Percentiles rank a stretch among this genome's conserved stretches.
phyloP scores from a whole-genome alignment of 306 rosid genomes.

The Quercus robur region DNA sequence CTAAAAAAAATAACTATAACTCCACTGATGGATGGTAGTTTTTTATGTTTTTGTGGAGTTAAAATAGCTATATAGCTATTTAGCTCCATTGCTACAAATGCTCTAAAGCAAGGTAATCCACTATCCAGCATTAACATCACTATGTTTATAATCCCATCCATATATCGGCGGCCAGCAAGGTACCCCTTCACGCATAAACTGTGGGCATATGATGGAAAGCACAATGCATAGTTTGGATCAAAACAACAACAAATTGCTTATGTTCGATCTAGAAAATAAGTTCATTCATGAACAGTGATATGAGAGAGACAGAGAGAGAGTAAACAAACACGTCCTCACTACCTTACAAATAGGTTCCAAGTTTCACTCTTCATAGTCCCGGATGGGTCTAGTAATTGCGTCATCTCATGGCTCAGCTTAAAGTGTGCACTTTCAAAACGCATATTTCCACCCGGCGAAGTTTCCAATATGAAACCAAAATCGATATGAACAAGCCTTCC shows the following conservation, averaged over 20 bases:
- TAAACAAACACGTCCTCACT: constrained; percentile 11
- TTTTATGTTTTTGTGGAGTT: too few relatives aligned
- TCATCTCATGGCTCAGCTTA: constrained; percentile 99
- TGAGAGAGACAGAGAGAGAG: background rate
- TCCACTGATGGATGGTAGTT: too few relatives aligned
- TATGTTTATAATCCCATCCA: constrained; percentile 82
- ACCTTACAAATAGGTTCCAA: constrained; percentile 94
- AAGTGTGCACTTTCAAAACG: constrained; percentile 98
- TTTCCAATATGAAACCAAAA: constrained; percentile 95
- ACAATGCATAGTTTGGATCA: background rate
- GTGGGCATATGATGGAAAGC: constrained; percentile 4
- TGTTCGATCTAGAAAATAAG: background rate
- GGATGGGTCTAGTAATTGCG: constrained; percentile 92
- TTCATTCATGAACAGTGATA: background rate
- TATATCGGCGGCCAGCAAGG: constrained; percentile 82
- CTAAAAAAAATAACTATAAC: too few relatives aligned
- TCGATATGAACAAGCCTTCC: constrained; percentile 97
- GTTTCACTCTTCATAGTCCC: constrained; percentile 96
- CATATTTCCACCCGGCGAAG: constrained; percentile 98
- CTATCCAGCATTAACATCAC: constrained; percentile 90
- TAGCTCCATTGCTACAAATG: too few relatives aligned
- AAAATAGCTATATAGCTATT: too few relatives aligned
- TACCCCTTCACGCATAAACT: constrained; percentile 97
- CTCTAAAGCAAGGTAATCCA: constrained; percentile 94
- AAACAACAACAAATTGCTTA: background rate